Conservation (phyloP, 2,329 filamentous ascomycete genomes). For the Paraconiothyrium sp. region DNA sequence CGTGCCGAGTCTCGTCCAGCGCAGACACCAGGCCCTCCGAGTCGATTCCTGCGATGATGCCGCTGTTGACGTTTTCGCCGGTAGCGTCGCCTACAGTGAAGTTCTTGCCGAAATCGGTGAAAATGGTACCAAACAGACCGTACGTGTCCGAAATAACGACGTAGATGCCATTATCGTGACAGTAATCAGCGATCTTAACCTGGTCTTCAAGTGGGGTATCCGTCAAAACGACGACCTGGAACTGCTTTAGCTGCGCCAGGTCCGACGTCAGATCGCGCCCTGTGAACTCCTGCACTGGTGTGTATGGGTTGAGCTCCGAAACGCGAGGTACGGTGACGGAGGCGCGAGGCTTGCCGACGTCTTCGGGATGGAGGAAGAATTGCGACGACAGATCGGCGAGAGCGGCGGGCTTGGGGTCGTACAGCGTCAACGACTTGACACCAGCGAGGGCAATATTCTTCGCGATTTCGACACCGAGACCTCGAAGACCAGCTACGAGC, state of each 20-base stretch:
- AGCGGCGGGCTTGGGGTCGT: constrained; percentile 84
- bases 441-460: constrained; percentile 98
- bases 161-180: constrained; percentile 92
- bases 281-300: constrained; percentile 81
- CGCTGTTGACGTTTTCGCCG: constrained; percentile 85
- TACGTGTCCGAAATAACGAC: constrained; percentile 88
- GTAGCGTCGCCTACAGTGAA: constrained; percentile 91
- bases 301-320: constrained; percentile 95
- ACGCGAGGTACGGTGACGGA: constrained; percentile 87
- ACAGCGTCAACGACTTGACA: constrained; percentile 94
- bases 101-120: constrained; percentile 95
- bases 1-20: constrained; percentile 92
- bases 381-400: constrained; percentile 94
- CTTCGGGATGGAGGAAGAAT: constrained; percentile 89
- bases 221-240: constrained; percentile 92
- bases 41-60: constrained; percentile 90
- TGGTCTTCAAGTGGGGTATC: constrained; percentile 83
- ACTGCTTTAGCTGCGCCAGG: constrained; percentile 84
- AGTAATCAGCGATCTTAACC: constrained; percentile 87
- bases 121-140: constrained; percentile 93
- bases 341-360: constrained; percentile 92
- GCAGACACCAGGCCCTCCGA: constrained; percentile 92
- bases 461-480: constrained; percentile 95
- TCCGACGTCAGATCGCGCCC: constrained; percentile 74
- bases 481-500: constrained; percentile 89